Conservation (phyloP, 805 yeast species). For the Pichia rugopelliculosa region DNA sequence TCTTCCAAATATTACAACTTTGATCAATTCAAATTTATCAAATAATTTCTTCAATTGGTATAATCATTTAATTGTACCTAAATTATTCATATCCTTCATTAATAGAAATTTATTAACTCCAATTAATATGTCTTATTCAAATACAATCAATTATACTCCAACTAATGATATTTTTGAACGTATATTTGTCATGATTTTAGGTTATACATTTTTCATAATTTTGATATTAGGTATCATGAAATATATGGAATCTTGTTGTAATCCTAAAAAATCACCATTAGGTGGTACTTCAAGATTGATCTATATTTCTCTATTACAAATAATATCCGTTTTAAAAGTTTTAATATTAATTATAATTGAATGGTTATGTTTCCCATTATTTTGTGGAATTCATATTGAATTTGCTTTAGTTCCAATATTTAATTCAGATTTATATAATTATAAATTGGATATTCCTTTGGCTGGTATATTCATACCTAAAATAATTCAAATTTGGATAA, state of each 20-base stretch:
- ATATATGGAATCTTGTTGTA: conserved; percentile 22
- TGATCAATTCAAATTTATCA: neutral
- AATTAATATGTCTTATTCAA: conserved; percentile 6
- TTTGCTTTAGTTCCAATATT: conserved; percentile 58
- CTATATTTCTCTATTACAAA: conserved; percentile 46
- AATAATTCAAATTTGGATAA: conserved; percentile 39
- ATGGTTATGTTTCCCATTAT: conserved; percentile 75
- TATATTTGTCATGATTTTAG: conserved; percentile 13
- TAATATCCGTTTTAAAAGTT: conserved; percentile 63
- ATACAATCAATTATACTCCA: conserved; percentile 21
- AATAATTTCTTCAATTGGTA: neutral
- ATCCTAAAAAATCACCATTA: conserved; percentile 35
- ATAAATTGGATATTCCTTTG: conserved; percentile 9
- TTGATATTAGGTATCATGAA: conserved; percentile 16
- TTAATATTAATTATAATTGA: conserved; percentile 70
- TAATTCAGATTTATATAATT: conserved; percentile 13
- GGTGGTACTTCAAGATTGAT: conserved; percentile 43
- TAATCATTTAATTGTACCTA: conserved; percentile 1
- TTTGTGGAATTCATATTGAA: conserved; percentile 75
- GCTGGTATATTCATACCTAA: neutral
- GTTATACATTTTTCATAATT: conserved; percentile 14
- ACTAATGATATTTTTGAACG: conserved; percentile 15
- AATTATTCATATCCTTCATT: conserved; percentile 6
- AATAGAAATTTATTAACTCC: conserved; percentile 8
- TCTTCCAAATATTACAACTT: neutral